Percentiles rank a stretch among this genome's conserved stretches.
phyloP scores from a whole-genome alignment of 805 yeast species.

The Cyberlindnera euphorbiae region DNA sequence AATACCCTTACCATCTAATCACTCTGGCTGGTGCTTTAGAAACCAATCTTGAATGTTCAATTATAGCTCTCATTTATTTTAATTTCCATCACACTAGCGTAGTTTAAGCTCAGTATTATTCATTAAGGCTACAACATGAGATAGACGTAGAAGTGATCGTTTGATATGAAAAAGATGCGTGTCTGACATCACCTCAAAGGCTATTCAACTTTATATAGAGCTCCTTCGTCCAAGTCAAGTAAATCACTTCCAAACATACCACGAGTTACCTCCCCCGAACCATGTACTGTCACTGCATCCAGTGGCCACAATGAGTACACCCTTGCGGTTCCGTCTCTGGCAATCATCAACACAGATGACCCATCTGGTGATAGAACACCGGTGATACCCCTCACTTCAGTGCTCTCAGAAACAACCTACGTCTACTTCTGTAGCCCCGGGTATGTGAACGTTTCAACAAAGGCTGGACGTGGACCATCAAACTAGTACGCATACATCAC shows the following conservation, averaged over 20 bases:
- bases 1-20: too few species aligned
- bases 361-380: conserved; percentile 65
- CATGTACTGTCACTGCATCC: background rate
- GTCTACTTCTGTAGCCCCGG: conserved; percentile 52
- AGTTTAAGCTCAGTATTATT: too few species aligned
- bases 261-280: conserved; percentile 28
- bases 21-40: too few species aligned
- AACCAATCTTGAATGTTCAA: too few species aligned
- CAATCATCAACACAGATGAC: conserved; percentile 61
- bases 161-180: too few species aligned
- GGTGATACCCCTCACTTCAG: conserved; percentile 50
- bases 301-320: conserved; percentile 70
- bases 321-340: conserved; percentile 73
- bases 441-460: conserved; percentile 60
- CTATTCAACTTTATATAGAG: conserved; percentile 15
- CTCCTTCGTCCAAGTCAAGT: conserved; percentile 56
- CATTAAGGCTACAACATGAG: too few species aligned
- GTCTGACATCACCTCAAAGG: background rate
- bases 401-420: conserved; percentile 33
- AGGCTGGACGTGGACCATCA: conserved; percentile 2
- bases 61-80: too few species aligned
- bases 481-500: conserved; percentile 56
- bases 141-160: too few species aligned
- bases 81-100: too few species aligned
- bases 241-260: conserved; percentile 51